Evolutionary conservation across 2,329 filamentous ascomycete genomes (phyloP).

Genomic region (Penicillium occitanis): DNA sequence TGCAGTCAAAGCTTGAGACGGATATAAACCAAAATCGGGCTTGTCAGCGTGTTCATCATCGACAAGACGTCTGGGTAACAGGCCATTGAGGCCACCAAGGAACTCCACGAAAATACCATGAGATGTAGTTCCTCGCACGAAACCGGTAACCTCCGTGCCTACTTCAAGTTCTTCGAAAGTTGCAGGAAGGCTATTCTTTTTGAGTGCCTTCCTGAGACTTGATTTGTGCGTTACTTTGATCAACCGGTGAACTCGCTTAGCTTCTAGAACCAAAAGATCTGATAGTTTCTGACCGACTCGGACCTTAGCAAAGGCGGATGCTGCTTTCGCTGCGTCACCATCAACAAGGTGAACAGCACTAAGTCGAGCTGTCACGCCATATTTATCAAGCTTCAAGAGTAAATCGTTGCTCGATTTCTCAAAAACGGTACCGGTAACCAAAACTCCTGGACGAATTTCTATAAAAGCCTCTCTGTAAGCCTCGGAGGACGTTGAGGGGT

Average conservation of each 20-base stretch:
- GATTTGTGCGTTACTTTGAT: conserved; percentile 80
- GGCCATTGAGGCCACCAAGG: conserved; percentile 69
- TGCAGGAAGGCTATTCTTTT: conserved; percentile 69
- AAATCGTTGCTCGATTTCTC: conserved; percentile 76
- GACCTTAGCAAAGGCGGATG: conserved; percentile 74
- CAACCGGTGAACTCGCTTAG: conserved; percentile 72
- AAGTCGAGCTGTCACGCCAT: conserved; percentile 74
- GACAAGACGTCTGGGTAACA: conserved; percentile 78
- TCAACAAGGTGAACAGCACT: conserved; percentile 79
- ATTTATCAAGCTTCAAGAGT: conserved; percentile 71
- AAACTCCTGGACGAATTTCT: conserved; percentile 67
- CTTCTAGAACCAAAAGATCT: conserved; percentile 82
- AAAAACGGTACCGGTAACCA: conserved; percentile 77
- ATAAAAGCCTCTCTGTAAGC: conserved; percentile 73
- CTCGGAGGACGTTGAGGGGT: conserved; percentile 74
- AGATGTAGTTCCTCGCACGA: conserved; percentile 78
- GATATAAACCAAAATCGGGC: conserved; percentile 75
- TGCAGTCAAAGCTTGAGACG: conserved; percentile 71
- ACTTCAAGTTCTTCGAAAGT: conserved; percentile 70
- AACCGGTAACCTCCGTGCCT: conserved; percentile 70
- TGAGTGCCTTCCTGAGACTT: conserved; percentile 72
- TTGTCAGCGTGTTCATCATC: conserved; percentile 66
- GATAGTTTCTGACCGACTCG: conserved; percentile 78
- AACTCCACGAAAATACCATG: conserved; percentile 90
- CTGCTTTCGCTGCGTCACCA: conserved; percentile 75